phyloP scores from a whole-genome alignment of 139 green algal species.

The Chlamydomonas sphaeroides region DNA sequence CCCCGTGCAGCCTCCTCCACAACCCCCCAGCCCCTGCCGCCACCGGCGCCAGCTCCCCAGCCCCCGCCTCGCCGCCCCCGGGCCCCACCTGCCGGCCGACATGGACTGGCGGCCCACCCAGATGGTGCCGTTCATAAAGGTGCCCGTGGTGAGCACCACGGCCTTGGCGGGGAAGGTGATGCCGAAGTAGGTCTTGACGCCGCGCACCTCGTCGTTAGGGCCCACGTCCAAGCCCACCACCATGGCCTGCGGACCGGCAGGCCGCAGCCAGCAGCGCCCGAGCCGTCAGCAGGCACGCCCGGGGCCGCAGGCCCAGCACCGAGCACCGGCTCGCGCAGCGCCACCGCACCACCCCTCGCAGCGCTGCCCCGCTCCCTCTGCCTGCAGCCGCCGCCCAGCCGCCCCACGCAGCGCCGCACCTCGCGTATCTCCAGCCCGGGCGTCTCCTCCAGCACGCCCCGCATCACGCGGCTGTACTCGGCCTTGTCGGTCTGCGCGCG shows the following conservation, averaged over 20 bases:
- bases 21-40: too few relatives aligned
- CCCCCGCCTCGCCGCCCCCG: too few relatives aligned
- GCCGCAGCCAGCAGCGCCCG: too few relatives aligned
- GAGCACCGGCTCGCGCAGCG: too few relatives aligned
- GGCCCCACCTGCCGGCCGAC: conserved; percentile 80
- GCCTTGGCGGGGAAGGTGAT: conserved; percentile 82
- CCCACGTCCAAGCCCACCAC: conserved; percentile 85
- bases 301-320: too few relatives aligned
- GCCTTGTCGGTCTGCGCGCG: conserved; percentile 98
- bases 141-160: conserved; percentile 96
- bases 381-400: too few relatives aligned
- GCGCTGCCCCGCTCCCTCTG: too few relatives aligned
- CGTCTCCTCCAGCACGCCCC: conserved; percentile 78
- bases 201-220: conserved; percentile 88
- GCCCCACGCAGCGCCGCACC: too few relatives aligned
- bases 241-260: conserved; percentile 82
- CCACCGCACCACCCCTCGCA: too few relatives aligned
- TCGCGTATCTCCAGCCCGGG: conserved; percentile 91
- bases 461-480: conserved; percentile 86
- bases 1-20: too few relatives aligned
- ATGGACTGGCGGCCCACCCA: conserved; percentile 93
- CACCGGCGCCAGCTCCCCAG: too few relatives aligned
- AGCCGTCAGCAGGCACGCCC: too few relatives aligned
- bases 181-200: conserved; percentile 94
- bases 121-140: conserved; percentile 98